Conservation (phyloP, 2,329 filamentous ascomycete genomes). For the Neonectria sp. region DNA sequence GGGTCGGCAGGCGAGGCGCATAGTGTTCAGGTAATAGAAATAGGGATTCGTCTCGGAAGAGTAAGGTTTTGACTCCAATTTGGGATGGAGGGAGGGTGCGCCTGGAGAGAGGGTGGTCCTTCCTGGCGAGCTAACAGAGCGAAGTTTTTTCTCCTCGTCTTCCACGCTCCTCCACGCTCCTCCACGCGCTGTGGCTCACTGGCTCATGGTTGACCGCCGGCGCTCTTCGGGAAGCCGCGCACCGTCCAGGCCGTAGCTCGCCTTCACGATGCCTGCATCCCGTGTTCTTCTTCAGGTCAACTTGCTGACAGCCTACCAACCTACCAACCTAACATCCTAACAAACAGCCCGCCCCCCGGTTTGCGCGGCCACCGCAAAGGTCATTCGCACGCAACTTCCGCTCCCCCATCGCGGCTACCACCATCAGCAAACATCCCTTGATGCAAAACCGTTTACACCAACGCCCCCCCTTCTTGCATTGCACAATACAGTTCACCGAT, state of each 20-base stretch:
- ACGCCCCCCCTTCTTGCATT: slow-evolving; percentile 7
- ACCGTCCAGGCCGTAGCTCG: slow-evolving; percentile 14
- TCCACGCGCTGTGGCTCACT: slow-evolving; percentile 2
- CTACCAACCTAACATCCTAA: too few species aligned
- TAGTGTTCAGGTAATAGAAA: slow-evolving; percentile 32
- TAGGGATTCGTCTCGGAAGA: slow-evolving; percentile 13
- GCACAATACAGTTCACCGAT: background rate
- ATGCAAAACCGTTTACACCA: slow-evolving; percentile 12
- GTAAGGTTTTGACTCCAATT: slow-evolving; percentile 27
- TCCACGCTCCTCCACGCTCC: background rate
- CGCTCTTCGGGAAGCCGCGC: slow-evolving; percentile 24
- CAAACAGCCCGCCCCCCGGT: background rate
- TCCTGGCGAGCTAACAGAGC: background rate
- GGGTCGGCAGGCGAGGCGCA: slow-evolving; percentile 22
- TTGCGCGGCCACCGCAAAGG: background rate
- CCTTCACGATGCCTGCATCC: slow-evolving; percentile 29
- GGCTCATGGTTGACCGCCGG: slow-evolving; percentile 26
- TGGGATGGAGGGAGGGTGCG: slow-evolving; percentile 30
- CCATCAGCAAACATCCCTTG: slow-evolving; percentile 20
- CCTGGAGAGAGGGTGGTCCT: slow-evolving; percentile 11
- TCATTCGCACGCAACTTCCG: slow-evolving; percentile 6
- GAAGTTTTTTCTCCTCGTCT: slow-evolving; percentile 7
- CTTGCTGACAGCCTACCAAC: too few species aligned
- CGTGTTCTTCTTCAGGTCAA: background rate
- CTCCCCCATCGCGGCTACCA: slow-evolving; percentile 27